Evolutionary conservation across 2,329 filamentous ascomycete species (phyloP), one percentile per base, ranked within the genome.

Genomic region (Fusarium foetens): DNA sequence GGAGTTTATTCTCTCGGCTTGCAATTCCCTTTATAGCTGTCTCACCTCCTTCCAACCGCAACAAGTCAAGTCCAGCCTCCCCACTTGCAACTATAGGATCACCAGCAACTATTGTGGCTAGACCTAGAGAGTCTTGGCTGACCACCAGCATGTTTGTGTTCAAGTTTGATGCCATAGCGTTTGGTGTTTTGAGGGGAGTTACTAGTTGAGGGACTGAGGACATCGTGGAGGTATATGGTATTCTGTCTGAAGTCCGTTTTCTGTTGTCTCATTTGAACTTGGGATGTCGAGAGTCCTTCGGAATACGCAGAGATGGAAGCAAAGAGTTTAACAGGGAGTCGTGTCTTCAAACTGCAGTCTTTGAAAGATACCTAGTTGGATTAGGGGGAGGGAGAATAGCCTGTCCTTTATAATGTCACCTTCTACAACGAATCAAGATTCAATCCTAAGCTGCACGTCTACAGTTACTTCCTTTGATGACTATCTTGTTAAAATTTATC

Each of bases 401-500:
- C 16, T 19, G 12, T 23, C 16, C 16, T 33, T 13, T 49, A 25
- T 23, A 23, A 2, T 23, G 11, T 14, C n/a, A 23, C 29, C 11
- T 35, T 33, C 4, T 23, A 23, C 14, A 31, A 23, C 12, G 1
- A 49, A 23, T 49, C 21, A 31, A 13, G 9, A 7, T 23, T 23
- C 8, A 23, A 10, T 10, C 33, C 1, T 10, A 7, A 14, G 46
- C n/a, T 25, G 19, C 8, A 33, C 8, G n/a, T 13, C 17, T 10
- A 33, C 1, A 14, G 16, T 6, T 19, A 1, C 16, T 23, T 33
- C n/a, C 6, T 51, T 8, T 19, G 0, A 23, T 33, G n/a, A 19
- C 6, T 19, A 10, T 10, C 8, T 23, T 13, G 12, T 14, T 33
- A 2, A 3, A 17, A 8, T 19, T 23, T 13, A 23, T 49, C 8